Conservation (phyloP, 768 basidiomycete genomes). For the Lentinula detonsa region DNA sequence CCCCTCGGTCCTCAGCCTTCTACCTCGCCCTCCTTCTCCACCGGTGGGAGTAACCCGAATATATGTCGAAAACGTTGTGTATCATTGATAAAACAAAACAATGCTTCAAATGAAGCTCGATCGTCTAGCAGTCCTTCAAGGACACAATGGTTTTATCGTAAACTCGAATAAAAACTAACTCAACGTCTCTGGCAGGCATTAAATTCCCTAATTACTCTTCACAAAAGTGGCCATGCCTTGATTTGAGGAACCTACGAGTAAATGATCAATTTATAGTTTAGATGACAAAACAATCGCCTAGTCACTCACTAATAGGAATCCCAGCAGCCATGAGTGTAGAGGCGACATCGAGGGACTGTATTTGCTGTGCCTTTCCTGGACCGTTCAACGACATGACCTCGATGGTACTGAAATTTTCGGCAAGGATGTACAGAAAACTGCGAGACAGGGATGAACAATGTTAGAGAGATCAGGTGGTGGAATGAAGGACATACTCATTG, state of each 20-base stretch:
- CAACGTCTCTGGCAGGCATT: too few relatives aligned
- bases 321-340: conserved; percentile 22
- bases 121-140: too few relatives aligned
- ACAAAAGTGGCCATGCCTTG: conserved; percentile 16
- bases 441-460: background rate
- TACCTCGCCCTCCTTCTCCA: too few relatives aligned
- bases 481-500: conserved; percentile 27
- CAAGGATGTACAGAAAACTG: conserved; percentile 35
- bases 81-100: too few relatives aligned
- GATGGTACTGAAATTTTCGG: conserved; percentile 29
- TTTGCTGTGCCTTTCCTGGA: conserved; percentile 24
- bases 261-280: too few relatives aligned
- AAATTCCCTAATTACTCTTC: background rate
- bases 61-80: too few relatives aligned
- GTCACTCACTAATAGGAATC: conserved; percentile 25
- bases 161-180: too few relatives aligned
- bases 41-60: too few relatives aligned
- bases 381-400: conserved; percentile 32
- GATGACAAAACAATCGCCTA: background rate
- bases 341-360: conserved; percentile 25
- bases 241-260: background rate
- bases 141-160: too few relatives aligned
- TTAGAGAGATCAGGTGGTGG: too few relatives aligned
- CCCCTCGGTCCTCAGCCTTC: too few relatives aligned
- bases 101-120: too few relatives aligned